Evolutionary conservation across 75 land plant species (phyloP).

Genomic region (Cupressus sempervirens): DNA sequence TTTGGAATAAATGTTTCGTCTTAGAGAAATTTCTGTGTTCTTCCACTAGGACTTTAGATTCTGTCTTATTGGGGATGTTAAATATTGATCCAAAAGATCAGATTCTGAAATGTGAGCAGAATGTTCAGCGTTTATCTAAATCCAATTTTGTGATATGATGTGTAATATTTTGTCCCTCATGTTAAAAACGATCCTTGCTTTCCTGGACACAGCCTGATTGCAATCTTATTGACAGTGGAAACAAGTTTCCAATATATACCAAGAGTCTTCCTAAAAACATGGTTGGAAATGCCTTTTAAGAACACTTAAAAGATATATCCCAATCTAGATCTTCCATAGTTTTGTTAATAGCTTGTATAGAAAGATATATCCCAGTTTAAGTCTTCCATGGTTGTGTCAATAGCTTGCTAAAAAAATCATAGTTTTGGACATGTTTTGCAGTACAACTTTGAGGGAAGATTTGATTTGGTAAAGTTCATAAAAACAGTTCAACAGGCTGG

Average conservation of each 20-base stretch:
- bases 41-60: neutral
- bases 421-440: slow-evolving; percentile 8
- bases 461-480: slow-evolving; percentile 55
- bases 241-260: neutral
- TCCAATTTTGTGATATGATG: neutral
- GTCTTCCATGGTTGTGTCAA: neutral
- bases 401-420: neutral
- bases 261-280: neutral
- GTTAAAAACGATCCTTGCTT: neutral
- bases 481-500: slow-evolving; percentile 53
- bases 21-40: neutral
- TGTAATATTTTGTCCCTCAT: neutral
- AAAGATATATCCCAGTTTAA: neutral
- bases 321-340: neutral
- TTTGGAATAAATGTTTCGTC: neutral
- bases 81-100: neutral
- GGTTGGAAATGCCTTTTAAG: neutral
- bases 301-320: neutral
- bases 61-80: neutral
- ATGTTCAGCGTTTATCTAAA: neutral
- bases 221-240: neutral
- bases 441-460: slow-evolving; percentile 50
- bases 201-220: neutral
- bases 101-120: neutral
- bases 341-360: neutral